Evolutionary conservation across 129 eudicot species (phyloP), one percentile per base, ranked within the genome.

Genomic region (Chrysanthemum lavandulifolium): DNA sequence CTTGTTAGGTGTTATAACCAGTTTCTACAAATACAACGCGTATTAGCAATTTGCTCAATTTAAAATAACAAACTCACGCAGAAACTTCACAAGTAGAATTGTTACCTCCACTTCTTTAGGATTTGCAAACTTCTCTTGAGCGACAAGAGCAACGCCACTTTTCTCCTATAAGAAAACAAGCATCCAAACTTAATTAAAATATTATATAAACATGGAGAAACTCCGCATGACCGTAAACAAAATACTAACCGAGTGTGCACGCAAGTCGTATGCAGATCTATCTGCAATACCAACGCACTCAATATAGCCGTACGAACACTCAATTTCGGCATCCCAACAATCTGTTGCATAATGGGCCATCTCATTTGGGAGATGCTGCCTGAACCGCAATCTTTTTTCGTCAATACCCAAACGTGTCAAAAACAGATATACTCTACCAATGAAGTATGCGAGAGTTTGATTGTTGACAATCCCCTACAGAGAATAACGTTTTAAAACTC

Each of bases 271-370:
- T 12, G 88, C 91, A 55, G 95, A 88, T 76, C 95, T 78, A 59
- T 88, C 95, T 8, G 95, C 91, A 78, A 88, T 88, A 10, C 95
- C 90, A 49, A 85, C 95, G 69, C 95, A 88, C 66, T 88, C 95
- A 16, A 88, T 83, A 90, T 88, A 88, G 16, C 95, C 95, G 73
- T 85, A 88, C 27, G 95, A 85, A 67, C 81, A 82, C 70, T 88
- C 90, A 3, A 88, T 88, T 73, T 88, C 95, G 40, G 95, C 90
- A 83, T 88, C 95, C 91, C 91, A 88, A 55, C 96, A 86, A 59
- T 88, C 91, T 21, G 89, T 87, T 36, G 91, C 96, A 77, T 88
- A 88, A 76, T 86, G 96, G 8, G 96, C 96, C 91, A 88, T 88
- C 83, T 88, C 96, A 79, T 88, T 86, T 71, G 90, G 84, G 10